Conservation (phyloP, 345 rosid species). For the Acer yangbiense region DNA sequence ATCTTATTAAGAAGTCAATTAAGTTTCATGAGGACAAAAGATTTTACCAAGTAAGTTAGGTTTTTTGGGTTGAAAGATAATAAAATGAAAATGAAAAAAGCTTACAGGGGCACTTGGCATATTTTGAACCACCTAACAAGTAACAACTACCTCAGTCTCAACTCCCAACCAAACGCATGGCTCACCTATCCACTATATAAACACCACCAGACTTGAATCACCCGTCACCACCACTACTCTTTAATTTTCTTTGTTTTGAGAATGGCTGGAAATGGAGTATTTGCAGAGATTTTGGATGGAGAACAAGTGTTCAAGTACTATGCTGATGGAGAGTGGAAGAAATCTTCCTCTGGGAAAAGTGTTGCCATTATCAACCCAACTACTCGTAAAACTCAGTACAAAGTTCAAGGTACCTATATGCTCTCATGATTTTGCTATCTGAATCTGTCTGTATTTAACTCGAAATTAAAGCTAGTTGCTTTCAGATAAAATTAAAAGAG, state of each 20-base stretch:
- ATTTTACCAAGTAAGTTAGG: too few relatives aligned
- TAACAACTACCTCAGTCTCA: neutral
- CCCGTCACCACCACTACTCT: neutral
- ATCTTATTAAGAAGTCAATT: too few relatives aligned
- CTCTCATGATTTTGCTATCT: too few relatives aligned
- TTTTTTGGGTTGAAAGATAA: neutral
- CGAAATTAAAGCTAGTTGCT: neutral
- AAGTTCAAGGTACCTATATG: constrained; percentile 75
- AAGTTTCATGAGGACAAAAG: too few relatives aligned
- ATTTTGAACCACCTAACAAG: constrained; percentile 34
- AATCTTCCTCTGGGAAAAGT: constrained; percentile 75
- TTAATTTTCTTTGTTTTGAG: neutral
- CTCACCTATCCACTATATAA: constrained; percentile 39
- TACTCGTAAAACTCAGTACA: constrained; percentile 83
- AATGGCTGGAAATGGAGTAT: constrained; percentile 88
- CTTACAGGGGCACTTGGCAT: constrained; percentile 25
- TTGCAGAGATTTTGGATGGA: constrained; percentile 80
- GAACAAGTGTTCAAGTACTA: constrained; percentile 77
- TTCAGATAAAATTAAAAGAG: too few relatives aligned
- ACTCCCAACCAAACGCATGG: constrained; percentile 29
- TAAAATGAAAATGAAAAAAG: too few relatives aligned
- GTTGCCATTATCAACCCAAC: constrained; percentile 85
- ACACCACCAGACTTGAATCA: neutral
- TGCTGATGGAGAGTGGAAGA: constrained; percentile 84
- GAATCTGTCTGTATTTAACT: neutral